These are phyloP conservation scores for Vanrija sp. DNA, from an alignment of 1,284 basidiomycete genomes.

Conservation along the genomic window DNA sequence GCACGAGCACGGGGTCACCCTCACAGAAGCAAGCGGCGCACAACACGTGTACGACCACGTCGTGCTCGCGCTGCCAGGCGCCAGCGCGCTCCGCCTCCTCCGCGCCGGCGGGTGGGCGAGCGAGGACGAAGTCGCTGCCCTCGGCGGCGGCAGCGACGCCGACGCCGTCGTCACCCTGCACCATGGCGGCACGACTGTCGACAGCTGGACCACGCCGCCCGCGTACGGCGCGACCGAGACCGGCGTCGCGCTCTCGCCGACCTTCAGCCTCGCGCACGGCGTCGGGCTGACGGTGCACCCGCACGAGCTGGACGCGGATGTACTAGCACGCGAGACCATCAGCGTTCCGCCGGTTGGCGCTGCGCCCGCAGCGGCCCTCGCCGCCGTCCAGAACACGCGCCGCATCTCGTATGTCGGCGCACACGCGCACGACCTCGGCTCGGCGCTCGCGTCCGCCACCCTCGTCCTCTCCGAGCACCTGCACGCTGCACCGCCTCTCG, in stretches of 20 bases:
- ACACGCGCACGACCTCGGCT: constrained; percentile 70
- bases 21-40: constrained; percentile 35
- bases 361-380: constrained; percentile 11
- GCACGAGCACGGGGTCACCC: constrained; percentile 28
- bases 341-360: not conserved
- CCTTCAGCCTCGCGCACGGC: not conserved
- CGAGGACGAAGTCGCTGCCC: constrained; percentile 58
- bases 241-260: no score
- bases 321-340: constrained; percentile 7
- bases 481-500: constrained; percentile 42
- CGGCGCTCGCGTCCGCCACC: constrained; percentile 43
- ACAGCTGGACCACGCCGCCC: no score
- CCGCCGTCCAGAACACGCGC: constrained; percentile 60
- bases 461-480: constrained; percentile 21
- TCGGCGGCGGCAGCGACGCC: not conserved
- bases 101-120: constrained; percentile 56
- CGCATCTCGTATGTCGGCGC: constrained; percentile 72
- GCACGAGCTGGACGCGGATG: not conserved
- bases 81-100: constrained; percentile 62
- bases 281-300: not conserved
- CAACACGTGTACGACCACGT: constrained; percentile 64
- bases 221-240: no score
- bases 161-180: not conserved
- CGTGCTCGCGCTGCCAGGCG: constrained; percentile 69
- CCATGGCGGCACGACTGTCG: not conserved